Base-by-base conservation (phyloP, 2,329 filamentous ascomycete species). In the Xylaria sp. region DNA sequence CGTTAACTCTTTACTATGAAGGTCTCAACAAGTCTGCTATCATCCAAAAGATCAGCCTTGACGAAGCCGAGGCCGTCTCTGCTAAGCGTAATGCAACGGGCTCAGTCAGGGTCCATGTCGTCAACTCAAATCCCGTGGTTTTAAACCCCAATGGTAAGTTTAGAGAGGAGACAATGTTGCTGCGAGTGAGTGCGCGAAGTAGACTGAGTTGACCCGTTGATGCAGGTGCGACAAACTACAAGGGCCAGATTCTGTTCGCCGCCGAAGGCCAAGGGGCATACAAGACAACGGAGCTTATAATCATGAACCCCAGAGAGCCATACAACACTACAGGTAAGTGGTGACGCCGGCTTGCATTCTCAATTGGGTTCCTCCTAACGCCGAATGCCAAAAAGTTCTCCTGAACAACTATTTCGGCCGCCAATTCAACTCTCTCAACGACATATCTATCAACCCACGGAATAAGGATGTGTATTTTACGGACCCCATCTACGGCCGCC, bases 401-500 rank as follows among this genome's bases (percentile, higher is more conserved):
- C 65, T 90, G 17, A 88, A 88, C 71, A 88, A 86, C 75, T 91
- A 82, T 75, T 87, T 87, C 58, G 87, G 88, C 19, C 83, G 87
- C 2, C 81, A 85, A 48, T 90, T 90, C 78, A 88, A 84, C 75
- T 89, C 87, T 0, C 77, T 89, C 11, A 90, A 90, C 70, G 88
- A 90, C 68, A 81, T 87, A 0, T 81, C 83, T 1, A 75, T 88
- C 64, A 83, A 89, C 70, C 82, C 87, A 34, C 75, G 77, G 11
- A 88, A 85, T 65, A 82, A 83, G n/a, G 83, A 87, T 30, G 79
- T 90, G n/a, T 91, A 89, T 80, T 90, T 91, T 72, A 90, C 88
- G 1, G 88, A 91, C 66, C 85, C 86, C 0, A 81, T 84, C 7
- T 90, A 90, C 70, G 89, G 77, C 2, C 86, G 82, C 68, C 80